Percentiles rank a stretch among this genome's conserved stretches.
Evolutionary conservation across 495 filamentous ascomycete genomes (phyloP).

Genomic region (Penicillium flavigenum): DNA sequence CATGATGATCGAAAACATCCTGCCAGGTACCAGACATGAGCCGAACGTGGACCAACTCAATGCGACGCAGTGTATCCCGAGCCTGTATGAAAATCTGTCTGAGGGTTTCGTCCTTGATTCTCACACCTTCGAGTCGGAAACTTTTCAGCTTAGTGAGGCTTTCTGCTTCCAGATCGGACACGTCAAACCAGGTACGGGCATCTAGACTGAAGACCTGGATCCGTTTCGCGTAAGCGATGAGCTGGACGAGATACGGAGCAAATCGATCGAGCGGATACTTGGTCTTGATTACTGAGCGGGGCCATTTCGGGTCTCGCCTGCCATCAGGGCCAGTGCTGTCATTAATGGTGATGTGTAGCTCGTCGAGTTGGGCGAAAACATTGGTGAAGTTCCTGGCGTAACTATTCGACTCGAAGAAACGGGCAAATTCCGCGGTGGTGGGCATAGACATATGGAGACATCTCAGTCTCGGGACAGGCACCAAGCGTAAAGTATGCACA

Average conservation of each 20-base stretch:
- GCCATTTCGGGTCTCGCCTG: too few species aligned
- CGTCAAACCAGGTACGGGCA: neutral
- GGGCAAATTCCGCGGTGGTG: neutral
- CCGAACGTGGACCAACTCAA: neutral
- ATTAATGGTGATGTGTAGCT: neutral
- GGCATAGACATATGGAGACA: neutral
- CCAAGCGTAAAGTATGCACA: constrained; percentile 1
- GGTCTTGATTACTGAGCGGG: neutral
- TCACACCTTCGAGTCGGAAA: neutral
- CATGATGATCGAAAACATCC: neutral
- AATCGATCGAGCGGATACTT: neutral
- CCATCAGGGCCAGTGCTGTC: neutral
- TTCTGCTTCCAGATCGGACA: neutral
- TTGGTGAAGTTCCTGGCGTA: neutral
- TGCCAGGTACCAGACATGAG: neutral
- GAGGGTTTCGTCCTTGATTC: neutral
- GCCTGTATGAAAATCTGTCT: neutral
- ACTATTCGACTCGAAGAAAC: neutral
- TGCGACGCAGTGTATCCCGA: neutral
- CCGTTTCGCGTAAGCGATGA: neutral
- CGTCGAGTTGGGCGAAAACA: neutral
- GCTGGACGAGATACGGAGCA: neutral
- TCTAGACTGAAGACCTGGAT: neutral
- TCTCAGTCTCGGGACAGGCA: neutral
- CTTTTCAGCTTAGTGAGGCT: neutral